Conservation (phyloP, 2,329 filamentous ascomycete genomes). For the Neofusicoccum sp. region DNA sequence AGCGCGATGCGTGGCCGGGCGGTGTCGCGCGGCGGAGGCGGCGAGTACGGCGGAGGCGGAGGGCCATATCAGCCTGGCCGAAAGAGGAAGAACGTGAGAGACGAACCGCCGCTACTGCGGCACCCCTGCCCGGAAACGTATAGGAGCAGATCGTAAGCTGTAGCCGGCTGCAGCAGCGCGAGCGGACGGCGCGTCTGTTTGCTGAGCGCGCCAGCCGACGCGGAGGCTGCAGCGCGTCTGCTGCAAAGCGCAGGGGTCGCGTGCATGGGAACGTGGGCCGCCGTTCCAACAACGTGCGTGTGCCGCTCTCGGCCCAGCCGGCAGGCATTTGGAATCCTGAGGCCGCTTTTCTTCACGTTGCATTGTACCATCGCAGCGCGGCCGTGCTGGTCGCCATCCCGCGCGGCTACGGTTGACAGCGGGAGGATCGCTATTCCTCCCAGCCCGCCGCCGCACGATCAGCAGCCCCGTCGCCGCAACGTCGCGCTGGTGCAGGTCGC, state of each 20-base stretch:
- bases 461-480: background rate
- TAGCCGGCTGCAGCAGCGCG: background rate
- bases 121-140: conserved; percentile 12
- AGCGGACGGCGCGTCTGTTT: background rate
- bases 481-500: background rate
- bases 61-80: conserved; percentile 6
- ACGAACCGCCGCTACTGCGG: background rate
- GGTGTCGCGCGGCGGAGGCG: background rate
- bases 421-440: background rate
- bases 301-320: background rate
- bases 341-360: background rate
- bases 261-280: conserved; percentile 6
- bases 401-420: background rate
- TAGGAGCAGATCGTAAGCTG: conserved; percentile 1
- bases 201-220: background rate
- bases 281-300: background rate
- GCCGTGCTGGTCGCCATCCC: background rate
- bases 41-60: background rate
- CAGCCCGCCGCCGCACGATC: background rate
- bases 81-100: background rate
- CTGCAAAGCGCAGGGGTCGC: background rate
- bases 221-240: too few relatives aligned
- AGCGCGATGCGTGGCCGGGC: background rate
- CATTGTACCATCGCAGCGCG: background rate
- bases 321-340: background rate